Evolutionary conservation across 805 yeast genomes (phyloP).

Genomic region (Nakazawaea pomicola): DNA sequence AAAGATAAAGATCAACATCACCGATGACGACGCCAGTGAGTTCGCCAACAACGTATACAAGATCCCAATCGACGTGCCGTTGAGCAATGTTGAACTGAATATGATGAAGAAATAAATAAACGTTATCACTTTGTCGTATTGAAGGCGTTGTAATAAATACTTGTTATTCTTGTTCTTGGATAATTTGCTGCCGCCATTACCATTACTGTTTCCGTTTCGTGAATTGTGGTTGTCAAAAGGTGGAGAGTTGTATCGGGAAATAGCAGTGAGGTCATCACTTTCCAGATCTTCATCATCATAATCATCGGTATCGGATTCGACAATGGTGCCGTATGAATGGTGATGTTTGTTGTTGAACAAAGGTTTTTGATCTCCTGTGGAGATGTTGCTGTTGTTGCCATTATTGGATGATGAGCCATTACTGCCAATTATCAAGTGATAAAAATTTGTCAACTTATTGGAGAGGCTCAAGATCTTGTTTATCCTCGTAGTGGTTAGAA

Average conservation of each 20-base stretch:
- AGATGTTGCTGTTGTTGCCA: too few relatives aligned
- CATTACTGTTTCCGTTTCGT: too few relatives aligned
- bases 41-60: constrained; percentile 22
- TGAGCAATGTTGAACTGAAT: constrained; percentile 33
- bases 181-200: too few relatives aligned
- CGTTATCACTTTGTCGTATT: constrained; percentile 38
- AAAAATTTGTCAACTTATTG: constrained; percentile 15
- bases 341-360: too few relatives aligned
- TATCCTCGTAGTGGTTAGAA: constrained; percentile 19
- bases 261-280: not conserved
- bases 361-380: too few relatives aligned
- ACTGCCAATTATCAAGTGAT: constrained; percentile 3
- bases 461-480: constrained; percentile 21
- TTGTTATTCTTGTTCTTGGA: constrained; percentile 1
- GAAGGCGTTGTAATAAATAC: constrained; percentile 17
- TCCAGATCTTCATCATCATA: constrained; percentile 16
- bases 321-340: too few relatives aligned
- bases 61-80: constrained; percentile 40
- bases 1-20: constrained; percentile 4
- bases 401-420: too few relatives aligned
- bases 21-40: constrained; percentile 8
- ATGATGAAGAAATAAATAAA: constrained; percentile 38
- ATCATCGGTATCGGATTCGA: constrained; percentile 8
- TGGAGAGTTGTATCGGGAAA: constrained; percentile 2
- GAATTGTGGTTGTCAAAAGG: constrained; percentile 1